Percentiles rank a stretch among this genome's conserved stretches.
phyloP scores from a whole-genome alignment of 2,329 filamentous ascomycete species.

The Eutypa lata region DNA sequence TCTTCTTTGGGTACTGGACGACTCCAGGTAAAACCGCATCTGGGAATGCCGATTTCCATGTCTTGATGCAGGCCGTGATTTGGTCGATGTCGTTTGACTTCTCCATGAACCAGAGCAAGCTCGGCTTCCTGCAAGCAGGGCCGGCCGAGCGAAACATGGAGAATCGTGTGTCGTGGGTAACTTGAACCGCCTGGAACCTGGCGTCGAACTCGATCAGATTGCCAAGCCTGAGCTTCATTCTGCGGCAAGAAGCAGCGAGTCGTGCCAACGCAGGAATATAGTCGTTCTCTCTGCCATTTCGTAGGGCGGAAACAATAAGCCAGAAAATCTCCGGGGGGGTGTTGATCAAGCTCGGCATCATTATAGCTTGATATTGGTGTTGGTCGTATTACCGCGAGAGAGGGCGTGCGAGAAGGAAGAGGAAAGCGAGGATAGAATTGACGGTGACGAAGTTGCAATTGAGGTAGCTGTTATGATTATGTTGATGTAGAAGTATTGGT shows the following conservation, averaged over 20 bases:
- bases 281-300: no score
- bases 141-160: neutral
- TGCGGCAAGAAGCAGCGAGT: neutral
- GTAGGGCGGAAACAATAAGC: no score
- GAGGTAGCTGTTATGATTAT: no score
- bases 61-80: neutral
- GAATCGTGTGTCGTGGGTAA: neutral
- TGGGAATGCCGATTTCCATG: neutral
- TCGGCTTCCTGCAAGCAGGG: neutral
- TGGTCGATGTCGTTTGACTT: neutral
- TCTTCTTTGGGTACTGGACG: neutral
- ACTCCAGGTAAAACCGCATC: neutral
- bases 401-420: no score
- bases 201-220: neutral
- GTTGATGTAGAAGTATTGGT: no score
- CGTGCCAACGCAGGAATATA: no score
- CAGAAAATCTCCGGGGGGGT: no score
- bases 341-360: no score
- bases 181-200: neutral
- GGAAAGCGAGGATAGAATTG: no score
- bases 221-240: neutral
- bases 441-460: no score
- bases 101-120: neutral
- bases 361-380: no score
- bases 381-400: no score